A percentile compares a stretch with the other conserved stretches of the same genome.
Conservation (phyloP, 2,329 filamentous ascomycete genomes). For the Fusarium neocosmosporiellum region DNA sequence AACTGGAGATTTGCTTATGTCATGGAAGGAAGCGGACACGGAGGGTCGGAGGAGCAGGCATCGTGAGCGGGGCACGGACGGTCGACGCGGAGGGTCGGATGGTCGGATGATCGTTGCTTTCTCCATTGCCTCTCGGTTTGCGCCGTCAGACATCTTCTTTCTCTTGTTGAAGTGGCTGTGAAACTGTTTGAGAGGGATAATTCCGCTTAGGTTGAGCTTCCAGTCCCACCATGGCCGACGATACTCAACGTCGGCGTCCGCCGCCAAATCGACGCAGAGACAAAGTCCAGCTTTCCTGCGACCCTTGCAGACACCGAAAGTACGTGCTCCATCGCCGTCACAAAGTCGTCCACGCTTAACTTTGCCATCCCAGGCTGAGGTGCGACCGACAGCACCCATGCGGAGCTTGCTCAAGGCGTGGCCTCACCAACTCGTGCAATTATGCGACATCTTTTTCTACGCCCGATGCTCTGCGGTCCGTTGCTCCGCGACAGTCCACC, state of each 20-base stretch:
- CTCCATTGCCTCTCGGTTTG: conserved; percentile 8
- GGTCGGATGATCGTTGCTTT: conserved; percentile 20
- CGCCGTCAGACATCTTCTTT: conserved; percentile 2
- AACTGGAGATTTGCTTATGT: conserved; percentile 11
- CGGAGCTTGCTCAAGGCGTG: conserved; percentile 22
- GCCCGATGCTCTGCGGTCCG: background rate
- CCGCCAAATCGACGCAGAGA: conserved; percentile 28
- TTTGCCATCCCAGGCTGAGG: conserved; percentile 7
- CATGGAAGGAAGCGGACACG: too few relatives aligned
- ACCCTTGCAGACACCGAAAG: conserved; percentile 25
- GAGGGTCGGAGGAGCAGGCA: too few relatives aligned
- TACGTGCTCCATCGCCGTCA: conserved; percentile 8
- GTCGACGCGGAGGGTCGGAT: background rate
- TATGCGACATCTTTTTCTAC: conserved; percentile 25
- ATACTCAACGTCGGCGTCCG: conserved; percentile 24
- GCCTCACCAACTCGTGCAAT: conserved; percentile 15
- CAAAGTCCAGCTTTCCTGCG: conserved; percentile 30
- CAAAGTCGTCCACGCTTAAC: conserved; percentile 8
- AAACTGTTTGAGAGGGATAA: background rate
- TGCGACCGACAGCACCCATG: conserved; percentile 30
- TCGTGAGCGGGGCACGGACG: too few relatives aligned
- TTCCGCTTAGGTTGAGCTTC: background rate
- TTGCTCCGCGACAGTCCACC: conserved; percentile 8
- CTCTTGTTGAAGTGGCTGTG: background rate
- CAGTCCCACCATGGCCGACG: conserved; percentile 8